phyloP scores from a whole-genome alignment of 257 asterid species.

The Dorcoceras hygrometricum region DNA sequence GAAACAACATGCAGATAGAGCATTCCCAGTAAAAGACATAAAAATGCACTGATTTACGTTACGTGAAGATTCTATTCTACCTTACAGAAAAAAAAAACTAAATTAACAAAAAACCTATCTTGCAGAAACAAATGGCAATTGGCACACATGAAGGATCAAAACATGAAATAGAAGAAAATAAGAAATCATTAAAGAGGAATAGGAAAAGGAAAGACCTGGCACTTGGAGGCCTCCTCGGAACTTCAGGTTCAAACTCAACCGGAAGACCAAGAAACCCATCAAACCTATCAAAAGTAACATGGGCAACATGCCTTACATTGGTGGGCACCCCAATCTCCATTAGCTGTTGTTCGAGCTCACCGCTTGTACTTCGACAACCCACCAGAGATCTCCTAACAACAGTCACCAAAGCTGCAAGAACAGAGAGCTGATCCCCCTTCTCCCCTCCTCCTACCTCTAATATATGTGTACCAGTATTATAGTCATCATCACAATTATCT shows the following conservation, averaged over 20 bases:
- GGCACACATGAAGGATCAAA: background rate
- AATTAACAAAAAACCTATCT: background rate
- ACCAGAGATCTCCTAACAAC: constrained; percentile 50
- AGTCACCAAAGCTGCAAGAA: constrained; percentile 35
- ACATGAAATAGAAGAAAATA: background rate
- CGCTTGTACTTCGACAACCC: constrained; percentile 33
- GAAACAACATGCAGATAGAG: background rate
- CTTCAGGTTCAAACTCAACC: constrained; percentile 63
- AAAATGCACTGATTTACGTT: background rate
- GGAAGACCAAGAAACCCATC: constrained; percentile 64
- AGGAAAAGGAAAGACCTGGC: constrained; percentile 39
- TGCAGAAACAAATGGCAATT: too few relatives aligned
- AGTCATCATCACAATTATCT: background rate
- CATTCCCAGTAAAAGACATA: background rate
- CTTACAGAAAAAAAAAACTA: background rate
- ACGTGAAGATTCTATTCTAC: too few relatives aligned
- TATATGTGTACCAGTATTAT: background rate
- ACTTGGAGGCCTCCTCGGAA: constrained; percentile 60
- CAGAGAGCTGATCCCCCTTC: constrained; percentile 31
- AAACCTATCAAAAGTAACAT: constrained; percentile 66
- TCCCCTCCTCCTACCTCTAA: constrained; percentile 23
- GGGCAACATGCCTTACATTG: constrained; percentile 55
- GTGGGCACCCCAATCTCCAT: constrained; percentile 68
- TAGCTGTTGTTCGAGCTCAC: constrained; percentile 25
- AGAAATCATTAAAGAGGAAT: background rate